A percentile compares a stretch with the other conserved stretches of the same genome.
Evolutionary conservation across 495 filamentous ascomycete species (phyloP).

Genomic region (Xylaria intraflava): DNA sequence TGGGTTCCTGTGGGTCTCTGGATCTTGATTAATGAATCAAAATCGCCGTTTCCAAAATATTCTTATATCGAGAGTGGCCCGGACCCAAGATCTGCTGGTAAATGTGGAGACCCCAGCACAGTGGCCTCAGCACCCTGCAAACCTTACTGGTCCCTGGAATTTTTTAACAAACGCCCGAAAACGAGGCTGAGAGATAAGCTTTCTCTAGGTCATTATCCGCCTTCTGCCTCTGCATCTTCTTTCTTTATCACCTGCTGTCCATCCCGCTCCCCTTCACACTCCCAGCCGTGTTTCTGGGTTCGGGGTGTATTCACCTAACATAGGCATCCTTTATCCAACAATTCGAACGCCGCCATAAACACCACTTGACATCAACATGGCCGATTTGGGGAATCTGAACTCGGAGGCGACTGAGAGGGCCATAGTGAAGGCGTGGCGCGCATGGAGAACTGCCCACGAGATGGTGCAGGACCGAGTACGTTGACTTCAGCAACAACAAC

Average conservation of each 20-base stretch:
- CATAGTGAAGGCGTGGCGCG: slow-evolving; percentile 73
- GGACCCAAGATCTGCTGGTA: too few relatives aligned
- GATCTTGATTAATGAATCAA: too few relatives aligned
- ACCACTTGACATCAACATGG: slow-evolving; percentile 31
- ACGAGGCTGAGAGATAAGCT: slow-evolving; percentile 22
- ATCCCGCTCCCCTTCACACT: background rate
- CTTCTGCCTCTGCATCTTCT: slow-evolving; percentile 17
- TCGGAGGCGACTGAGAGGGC: slow-evolving; percentile 55
- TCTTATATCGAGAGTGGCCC: too few relatives aligned
- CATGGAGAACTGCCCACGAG: slow-evolving; percentile 79
- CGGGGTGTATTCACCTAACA: background rate
- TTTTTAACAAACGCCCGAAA: slow-evolving; percentile 14
- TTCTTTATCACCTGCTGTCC: background rate
- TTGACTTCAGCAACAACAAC: background rate
- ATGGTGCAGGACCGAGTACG: slow-evolving; percentile 74
- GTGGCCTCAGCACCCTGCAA: slow-evolving; percentile 2
- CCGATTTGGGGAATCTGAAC: slow-evolving; percentile 45
- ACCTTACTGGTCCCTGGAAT: slow-evolving; percentile 17
- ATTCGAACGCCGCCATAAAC: background rate
- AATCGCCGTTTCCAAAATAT: too few relatives aligned
- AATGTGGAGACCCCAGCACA: background rate
- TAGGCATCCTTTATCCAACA: background rate
- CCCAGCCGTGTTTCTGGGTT: background rate
- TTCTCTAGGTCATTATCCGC: background rate
- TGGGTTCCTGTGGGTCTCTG: too few relatives aligned